Base-by-base conservation (phyloP, 2,329 filamentous ascomycete genomes). In the Claviceps sp. region DNA sequence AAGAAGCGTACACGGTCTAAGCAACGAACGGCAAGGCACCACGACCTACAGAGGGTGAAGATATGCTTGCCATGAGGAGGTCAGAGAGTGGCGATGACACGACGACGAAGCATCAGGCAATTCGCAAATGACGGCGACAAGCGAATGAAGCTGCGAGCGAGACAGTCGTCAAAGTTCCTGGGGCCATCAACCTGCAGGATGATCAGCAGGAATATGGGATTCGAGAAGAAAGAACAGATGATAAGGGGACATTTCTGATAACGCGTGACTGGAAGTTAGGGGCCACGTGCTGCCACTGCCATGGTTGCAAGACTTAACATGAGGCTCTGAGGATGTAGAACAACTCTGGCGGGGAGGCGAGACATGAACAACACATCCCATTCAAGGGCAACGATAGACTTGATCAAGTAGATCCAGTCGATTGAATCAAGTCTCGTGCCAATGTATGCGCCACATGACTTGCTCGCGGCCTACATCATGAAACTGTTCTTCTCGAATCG, bases 1-100 rank as follows among this genome's bases (percentile, higher is more conserved):
- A 0, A 76, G 77, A 37, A 88, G 89, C 54, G 84, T 90, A 67
- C 89, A 90, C 64, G 82, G 82, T 59, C 56, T 80, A 54, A 74
- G 66, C 44, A 70, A 64, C 44, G 26, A 30, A 30, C 7, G 55
- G 69, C 18, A 61, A 64, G 16, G 62, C 70, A 5, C 57, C 67
- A 11, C 59, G 63, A 0, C 59, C 58, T 1, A 62, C 74, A 0
- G 72, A 72, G 1, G 73, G 72, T 13, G 74, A 78, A 48, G 65
- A 71, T 1, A 71, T 78, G 2, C 74, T 82, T 49, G 63, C 81
- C 2, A 67, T 72, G 54, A 66, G 62, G 24, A 55, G 57, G 2
- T 65, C 67, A 0, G 71, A 77, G 40, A 74, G 71, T 44, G 72
- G 76, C 26, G 74, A 77, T 8, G 72, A 72, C 53, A 65, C 9